Base-by-base conservation (phyloP, 2,329 filamentous ascomycete genomes). In the Thelonectria discophora region DNA sequence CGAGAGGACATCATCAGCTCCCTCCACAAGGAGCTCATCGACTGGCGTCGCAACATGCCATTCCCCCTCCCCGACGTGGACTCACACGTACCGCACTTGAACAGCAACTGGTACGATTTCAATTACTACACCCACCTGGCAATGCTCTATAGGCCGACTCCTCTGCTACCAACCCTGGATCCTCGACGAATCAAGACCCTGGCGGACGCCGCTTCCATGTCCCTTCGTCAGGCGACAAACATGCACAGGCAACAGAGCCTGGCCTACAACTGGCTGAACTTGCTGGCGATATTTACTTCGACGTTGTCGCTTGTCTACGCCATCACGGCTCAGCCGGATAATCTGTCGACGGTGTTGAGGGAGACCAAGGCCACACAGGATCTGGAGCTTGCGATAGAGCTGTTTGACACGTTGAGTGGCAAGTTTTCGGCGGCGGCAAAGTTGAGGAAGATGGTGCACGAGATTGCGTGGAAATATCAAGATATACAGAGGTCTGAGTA, bases 41-140 rank as follows among this genome's bases (percentile, higher is more conserved):
- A 77, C 5, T 82, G 80, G 80, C 76, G 80, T 1, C 78, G 75
- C 18, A 75, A 66, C 57, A 81, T 80, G 78, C 79, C 79, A 0
- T 81, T 81, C 51, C 79, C 79, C 1, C 66, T 81, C 1, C 78
- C 78, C 0, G 75, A 79, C 24, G 60, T 75, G 20, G 69, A 76
- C 64, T 72, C 70, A 5, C 71, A 72, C 9, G 79, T 82, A 1
- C 80, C 80, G 1, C 80, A 82, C 57, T 69, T 81, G 3, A 77
- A 69, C 42, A 79, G 74, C 8, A 76, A 69, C 57, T 82, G 80
- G 80, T 82, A 79, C 64, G 80, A 82, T 55, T 76, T 81, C 46
- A 82, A 82, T 66, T 82, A 80, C 65, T 81, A 82, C 63, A 80
- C 76, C 0, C 80, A 82, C 50, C 66, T 81, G 1, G 76, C 76